phyloP scores from a whole-genome alignment of 1,139 yeast species.

The Lodderomyces beijingensis region DNA sequence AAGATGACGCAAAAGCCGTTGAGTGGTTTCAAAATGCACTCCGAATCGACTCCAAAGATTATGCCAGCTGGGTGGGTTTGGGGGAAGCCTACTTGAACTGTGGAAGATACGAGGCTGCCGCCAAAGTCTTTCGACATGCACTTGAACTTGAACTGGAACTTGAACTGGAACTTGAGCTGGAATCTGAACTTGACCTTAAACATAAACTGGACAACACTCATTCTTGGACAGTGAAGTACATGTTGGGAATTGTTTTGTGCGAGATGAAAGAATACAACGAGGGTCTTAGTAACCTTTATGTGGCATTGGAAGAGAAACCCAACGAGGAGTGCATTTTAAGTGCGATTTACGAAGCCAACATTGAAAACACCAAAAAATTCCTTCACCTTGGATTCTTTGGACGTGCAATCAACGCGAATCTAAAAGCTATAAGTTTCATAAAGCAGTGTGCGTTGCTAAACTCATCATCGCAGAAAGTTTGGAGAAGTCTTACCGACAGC shows the following conservation, averaged over 20 bases:
- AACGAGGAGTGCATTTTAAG: slow-evolving; percentile 54
- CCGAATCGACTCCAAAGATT: slow-evolving; percentile 61
- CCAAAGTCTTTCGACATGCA: slow-evolving; percentile 74
- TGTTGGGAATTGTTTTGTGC: slow-evolving; percentile 60
- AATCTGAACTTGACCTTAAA: too few relatives aligned
- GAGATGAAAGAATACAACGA: slow-evolving; percentile 36
- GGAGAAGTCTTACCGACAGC: slow-evolving; percentile 53
- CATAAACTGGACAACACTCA: slow-evolving; percentile 30
- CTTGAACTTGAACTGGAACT: too few relatives aligned
- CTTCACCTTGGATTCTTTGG: slow-evolving; percentile 63
- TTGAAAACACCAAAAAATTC: slow-evolving; percentile 51
- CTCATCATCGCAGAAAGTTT: slow-evolving; percentile 41
- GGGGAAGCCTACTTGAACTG: slow-evolving; percentile 89
- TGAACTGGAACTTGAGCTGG: too few relatives aligned
- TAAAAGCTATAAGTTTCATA: slow-evolving; percentile 50
- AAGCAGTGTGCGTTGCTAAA: slow-evolving; percentile 34
- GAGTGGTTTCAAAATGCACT: slow-evolving; percentile 87
- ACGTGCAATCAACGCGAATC: slow-evolving; percentile 39
- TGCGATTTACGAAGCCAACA: slow-evolving; percentile 54
- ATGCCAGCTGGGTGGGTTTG: slow-evolving; percentile 85
- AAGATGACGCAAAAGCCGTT: slow-evolving; percentile 74
- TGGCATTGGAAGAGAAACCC: slow-evolving; percentile 42
- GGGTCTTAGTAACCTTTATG: slow-evolving; percentile 28
- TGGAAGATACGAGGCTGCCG: slow-evolving; percentile 84
- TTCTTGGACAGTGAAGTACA: slow-evolving; percentile 57